phyloP scores from a whole-genome alignment of 1,139 yeast genomes.

The Kurtzmaniella quercitrusa region DNA sequence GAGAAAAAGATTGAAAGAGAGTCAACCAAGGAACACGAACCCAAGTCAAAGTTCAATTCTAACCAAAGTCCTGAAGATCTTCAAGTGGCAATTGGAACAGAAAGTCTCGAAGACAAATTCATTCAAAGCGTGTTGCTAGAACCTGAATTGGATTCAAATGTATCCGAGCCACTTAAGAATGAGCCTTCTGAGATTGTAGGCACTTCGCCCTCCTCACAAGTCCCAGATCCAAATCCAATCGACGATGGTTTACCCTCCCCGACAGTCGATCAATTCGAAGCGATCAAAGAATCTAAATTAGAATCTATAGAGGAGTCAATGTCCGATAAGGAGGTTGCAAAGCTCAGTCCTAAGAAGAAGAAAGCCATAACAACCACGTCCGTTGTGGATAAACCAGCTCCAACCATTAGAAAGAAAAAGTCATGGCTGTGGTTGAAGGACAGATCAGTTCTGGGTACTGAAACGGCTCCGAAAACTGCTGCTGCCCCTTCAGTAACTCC shows the following conservation, averaged over 20 bases:
- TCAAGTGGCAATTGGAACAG: too few species aligned
- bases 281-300: neutral
- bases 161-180: neutral
- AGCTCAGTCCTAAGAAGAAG: constrained; percentile 3
- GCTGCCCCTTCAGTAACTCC: constrained; percentile 13
- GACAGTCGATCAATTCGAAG: neutral
- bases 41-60: too few species aligned
- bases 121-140: too few species aligned
- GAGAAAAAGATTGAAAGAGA: too few species aligned
- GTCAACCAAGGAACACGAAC: too few species aligned
- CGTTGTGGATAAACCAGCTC: neutral
- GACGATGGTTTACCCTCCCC: neutral
- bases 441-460: constrained; percentile 27
- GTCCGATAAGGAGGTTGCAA: neutral
- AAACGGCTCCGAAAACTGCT: constrained; percentile 8
- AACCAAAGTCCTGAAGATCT: too few species aligned
- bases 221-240: neutral
- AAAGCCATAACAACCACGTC: neutral
- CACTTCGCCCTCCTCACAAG: neutral
- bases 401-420: constrained; percentile 31
- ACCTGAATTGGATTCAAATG: too few species aligned
- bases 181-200: neutral
- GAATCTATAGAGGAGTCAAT: neutral
- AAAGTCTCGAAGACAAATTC: too few species aligned
- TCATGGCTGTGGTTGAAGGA: constrained; percentile 42